Percentiles rank a stretch among this genome's conserved stretches.
Conservation (phyloP, 2,329 filamentous ascomycete genomes). For the Teratosphaeria viscida region DNA sequence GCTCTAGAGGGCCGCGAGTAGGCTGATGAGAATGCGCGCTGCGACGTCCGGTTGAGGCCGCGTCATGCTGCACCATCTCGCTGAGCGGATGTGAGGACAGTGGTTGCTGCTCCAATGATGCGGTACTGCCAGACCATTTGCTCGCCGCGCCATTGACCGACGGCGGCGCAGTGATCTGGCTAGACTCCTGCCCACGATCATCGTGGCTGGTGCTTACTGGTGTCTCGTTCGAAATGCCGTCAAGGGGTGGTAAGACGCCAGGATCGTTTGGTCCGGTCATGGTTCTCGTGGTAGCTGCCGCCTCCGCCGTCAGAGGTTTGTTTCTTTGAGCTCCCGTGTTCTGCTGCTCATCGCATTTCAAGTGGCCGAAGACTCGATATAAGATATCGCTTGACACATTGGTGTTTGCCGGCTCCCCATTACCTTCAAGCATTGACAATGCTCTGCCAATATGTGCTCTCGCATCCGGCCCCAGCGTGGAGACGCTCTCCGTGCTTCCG, state of each 20-base stretch:
- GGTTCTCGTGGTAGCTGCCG: constrained; percentile 7
- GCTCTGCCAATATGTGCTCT: constrained; percentile 10
- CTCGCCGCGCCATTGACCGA: constrained; percentile 8
- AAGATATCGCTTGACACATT: constrained; percentile 10
- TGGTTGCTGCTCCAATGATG: constrained; percentile 9
- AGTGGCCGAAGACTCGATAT: constrained; percentile 9
- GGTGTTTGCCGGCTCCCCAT: constrained; percentile 4
- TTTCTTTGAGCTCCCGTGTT: constrained; percentile 3
- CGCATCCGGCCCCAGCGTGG: constrained; percentile 5
- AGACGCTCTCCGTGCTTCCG: constrained; percentile 2
- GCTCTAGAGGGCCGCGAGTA: not conserved
- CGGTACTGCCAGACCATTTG: constrained; percentile 21
- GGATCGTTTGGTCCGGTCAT: not conserved
- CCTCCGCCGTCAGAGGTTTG: constrained; percentile 7
- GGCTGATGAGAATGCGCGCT: not conserved
- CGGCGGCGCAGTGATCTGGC: not conserved
- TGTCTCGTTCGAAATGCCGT: not conserved
- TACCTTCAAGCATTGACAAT: constrained; percentile 16
- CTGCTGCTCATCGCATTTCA: constrained; percentile 9
- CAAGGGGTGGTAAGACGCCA: not conserved
- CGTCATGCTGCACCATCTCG: not conserved
- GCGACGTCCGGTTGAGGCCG: not conserved
- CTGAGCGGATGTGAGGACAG: not conserved
- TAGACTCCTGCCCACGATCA: not conserved
- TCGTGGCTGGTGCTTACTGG: not conserved